Percentiles rank a stretch among this genome's conserved stretches.
phyloP scores from a whole-genome alignment of 495 filamentous ascomycete genomes.

The Extremus antarcticus region DNA sequence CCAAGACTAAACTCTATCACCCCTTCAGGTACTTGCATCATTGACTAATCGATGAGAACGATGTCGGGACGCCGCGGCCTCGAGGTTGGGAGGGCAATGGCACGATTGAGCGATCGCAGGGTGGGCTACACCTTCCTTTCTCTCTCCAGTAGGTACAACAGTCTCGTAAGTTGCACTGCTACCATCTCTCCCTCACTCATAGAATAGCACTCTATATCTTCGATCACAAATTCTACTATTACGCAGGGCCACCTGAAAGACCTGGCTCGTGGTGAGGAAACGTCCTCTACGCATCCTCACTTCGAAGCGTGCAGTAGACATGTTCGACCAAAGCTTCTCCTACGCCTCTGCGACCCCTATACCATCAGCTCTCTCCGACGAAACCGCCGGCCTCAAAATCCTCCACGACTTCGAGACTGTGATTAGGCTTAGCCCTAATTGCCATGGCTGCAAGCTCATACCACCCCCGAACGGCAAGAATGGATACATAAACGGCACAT shows the following conservation, averaged over 20 bases:
- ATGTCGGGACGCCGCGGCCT: neutral
- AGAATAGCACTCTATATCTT: too few species aligned
- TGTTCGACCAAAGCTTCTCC: slow-evolving; percentile 18
- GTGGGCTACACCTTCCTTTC: neutral
- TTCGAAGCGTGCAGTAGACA: neutral
- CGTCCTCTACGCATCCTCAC: too few species aligned
- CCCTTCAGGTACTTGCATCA: neutral
- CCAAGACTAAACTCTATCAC: too few species aligned
- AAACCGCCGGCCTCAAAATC: slow-evolving; percentile 1
- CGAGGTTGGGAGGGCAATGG: neutral
- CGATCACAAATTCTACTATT: too few species aligned
- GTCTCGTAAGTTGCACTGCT: neutral
- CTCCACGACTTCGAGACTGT: slow-evolving; percentile 20
- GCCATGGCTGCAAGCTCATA: slow-evolving; percentile 10
- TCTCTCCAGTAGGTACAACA: neutral
- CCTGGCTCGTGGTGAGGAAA: neutral
- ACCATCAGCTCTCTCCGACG: slow-evolving; percentile 5
- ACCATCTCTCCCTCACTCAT: too few species aligned
- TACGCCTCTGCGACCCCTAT: slow-evolving; percentile 14
- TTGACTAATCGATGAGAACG: neutral
- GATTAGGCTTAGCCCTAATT: slow-evolving; percentile 16
- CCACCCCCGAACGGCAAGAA: slow-evolving; percentile 10
- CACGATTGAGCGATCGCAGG: neutral
- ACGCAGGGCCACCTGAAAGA: neutral
- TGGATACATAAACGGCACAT: neutral